Percentiles rank a stretch among this genome's conserved stretches.
Evolutionary conservation across 768 basidiomycete genomes (phyloP).

Genomic region (Auriscalpium microsporum): DNA sequence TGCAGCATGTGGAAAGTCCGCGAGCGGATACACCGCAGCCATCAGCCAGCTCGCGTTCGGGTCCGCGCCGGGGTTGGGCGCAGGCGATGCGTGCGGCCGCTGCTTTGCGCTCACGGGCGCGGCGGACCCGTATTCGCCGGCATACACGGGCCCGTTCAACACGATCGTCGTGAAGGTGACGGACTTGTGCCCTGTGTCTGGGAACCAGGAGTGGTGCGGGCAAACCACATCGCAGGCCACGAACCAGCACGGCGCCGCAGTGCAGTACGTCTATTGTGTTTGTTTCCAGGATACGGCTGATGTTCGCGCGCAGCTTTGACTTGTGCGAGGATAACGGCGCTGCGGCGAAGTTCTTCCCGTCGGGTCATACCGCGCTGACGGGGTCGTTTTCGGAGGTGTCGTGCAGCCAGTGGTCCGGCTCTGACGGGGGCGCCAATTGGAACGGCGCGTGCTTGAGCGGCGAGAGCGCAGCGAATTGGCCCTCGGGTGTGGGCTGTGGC

Average conservation of each 20-base stretch:
- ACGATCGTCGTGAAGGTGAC: conserved; percentile 46
- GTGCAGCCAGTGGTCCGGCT: conserved; percentile 49
- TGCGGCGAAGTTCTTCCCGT: conserved; percentile 44
- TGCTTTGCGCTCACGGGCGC: conserved; percentile 48
- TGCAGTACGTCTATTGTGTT: conserved; percentile 33
- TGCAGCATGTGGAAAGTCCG: conserved; percentile 44
- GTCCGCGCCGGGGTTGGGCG: conserved; percentile 36
- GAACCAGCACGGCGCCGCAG: conserved; percentile 35
- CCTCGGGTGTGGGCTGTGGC: conserved; percentile 36
- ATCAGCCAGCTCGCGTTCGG: conserved; percentile 52
- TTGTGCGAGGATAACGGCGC: conserved; percentile 54
- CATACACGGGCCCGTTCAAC: conserved; percentile 42
- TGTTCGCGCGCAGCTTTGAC: conserved; percentile 38
- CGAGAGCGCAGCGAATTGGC: conserved; percentile 44
- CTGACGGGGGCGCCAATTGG: conserved; percentile 38
- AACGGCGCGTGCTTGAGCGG: conserved; percentile 44
- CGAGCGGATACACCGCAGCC: conserved; percentile 45
- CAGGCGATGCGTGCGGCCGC: conserved; percentile 55
- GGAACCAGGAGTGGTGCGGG: conserved; percentile 48
- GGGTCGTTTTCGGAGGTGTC: conserved; percentile 48
- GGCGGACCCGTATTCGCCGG: conserved; percentile 43
- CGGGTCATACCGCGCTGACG: conserved; percentile 41
- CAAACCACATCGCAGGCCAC: conserved; percentile 34
- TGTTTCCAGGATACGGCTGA: not conserved
- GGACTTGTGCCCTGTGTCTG: conserved; percentile 36